These are phyloP conservation scores for Ilyonectria destructans DNA, from an alignment of 2,329 filamentous ascomycete genomes.

Conservation along the genomic window DNA sequence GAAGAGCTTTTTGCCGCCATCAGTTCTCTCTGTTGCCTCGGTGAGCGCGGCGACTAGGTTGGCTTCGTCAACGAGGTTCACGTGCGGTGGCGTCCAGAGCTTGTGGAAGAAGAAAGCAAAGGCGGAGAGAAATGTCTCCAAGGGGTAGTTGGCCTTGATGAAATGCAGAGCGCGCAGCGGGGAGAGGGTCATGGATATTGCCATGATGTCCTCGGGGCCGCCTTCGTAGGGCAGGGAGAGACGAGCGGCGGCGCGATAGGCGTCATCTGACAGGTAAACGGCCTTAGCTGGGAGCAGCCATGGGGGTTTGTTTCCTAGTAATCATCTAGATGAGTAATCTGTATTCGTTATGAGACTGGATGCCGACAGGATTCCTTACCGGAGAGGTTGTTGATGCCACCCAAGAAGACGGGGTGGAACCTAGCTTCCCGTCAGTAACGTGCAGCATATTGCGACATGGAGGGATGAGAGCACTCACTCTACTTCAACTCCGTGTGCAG, in stretches of 20 bases:
- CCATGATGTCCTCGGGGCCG: slow-evolving; percentile 62
- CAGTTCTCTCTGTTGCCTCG: slow-evolving; percentile 50
- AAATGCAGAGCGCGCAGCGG: slow-evolving; percentile 78
- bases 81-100: slow-evolving; percentile 75
- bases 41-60: slow-evolving; percentile 62
- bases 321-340: slow-evolving; percentile 20
- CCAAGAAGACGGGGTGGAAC: slow-evolving; percentile 81
- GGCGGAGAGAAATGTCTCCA: slow-evolving; percentile 65
- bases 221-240: slow-evolving; percentile 57
- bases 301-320: slow-evolving; percentile 80
- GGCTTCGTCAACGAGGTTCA: slow-evolving; percentile 73
- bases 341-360: not conserved
- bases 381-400: slow-evolving; percentile 74
- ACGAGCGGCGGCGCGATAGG: slow-evolving; percentile 56
- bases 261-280: slow-evolving; percentile 65
- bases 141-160: slow-evolving; percentile 73
- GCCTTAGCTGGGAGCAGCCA: slow-evolving; percentile 81
- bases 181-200: slow-evolving; percentile 62
- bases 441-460: too few relatives aligned
- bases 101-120: slow-evolving; percentile 71
- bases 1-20: slow-evolving; percentile 60
- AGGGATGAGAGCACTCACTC: slow-evolving; percentile 67
- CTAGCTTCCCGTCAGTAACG: slow-evolving; percentile 57
- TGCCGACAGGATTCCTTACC: slow-evolving; percentile 57
- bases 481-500: slow-evolving; percentile 73